Percentiles rank a stretch among this genome's conserved stretches.
These are phyloP conservation scores for Neoascochyta sp. DNA, from an alignment of 2,329 filamentous ascomycete species.

Conservation along the genomic window DNA sequence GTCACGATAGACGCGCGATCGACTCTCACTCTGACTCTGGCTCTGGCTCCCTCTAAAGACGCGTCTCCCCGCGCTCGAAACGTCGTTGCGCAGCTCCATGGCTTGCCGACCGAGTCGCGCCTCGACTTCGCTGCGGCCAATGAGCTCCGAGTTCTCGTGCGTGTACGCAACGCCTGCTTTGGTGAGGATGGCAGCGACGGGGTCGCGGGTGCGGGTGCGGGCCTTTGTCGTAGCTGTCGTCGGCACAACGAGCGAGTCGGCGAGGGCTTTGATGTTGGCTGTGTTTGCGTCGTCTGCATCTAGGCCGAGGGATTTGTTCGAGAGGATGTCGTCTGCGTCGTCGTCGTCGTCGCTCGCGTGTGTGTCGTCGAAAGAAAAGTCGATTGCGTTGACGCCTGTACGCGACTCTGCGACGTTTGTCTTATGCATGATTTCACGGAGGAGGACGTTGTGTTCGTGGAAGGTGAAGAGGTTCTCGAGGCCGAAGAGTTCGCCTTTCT, in stretches of 20 bases:
- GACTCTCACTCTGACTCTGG: constrained; percentile 19
- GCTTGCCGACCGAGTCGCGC: constrained; percentile 75
- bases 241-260: constrained; percentile 27
- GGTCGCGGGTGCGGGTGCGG: constrained; percentile 53
- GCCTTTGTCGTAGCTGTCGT: constrained; percentile 17
- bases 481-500: constrained; percentile 93
- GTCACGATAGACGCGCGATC: constrained; percentile 5
- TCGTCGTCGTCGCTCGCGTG: constrained; percentile 27
- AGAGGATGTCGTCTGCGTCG: constrained; percentile 25
- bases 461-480: constrained; percentile 82
- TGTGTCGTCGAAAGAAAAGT: constrained; percentile 55
- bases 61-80: constrained; percentile 50
- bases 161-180: constrained; percentile 90
- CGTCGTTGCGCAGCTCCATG: constrained; percentile 55
- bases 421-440: constrained; percentile 96
- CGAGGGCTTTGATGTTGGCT: constrained; percentile 59
- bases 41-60: constrained; percentile 55
- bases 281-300: constrained; percentile 28
- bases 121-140: constrained; percentile 90
- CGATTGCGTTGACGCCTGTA: constrained; percentile 75
- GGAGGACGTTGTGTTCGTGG: constrained; percentile 70
- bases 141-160: constrained; percentile 92
- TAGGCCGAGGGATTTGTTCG: constrained; percentile 25
- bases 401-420: constrained; percentile 94
- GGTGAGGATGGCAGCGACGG: constrained; percentile 82